Evolutionary conservation across 2,329 filamentous ascomycete genomes (phyloP).

Genomic region (Lecanicillium sp.): DNA sequence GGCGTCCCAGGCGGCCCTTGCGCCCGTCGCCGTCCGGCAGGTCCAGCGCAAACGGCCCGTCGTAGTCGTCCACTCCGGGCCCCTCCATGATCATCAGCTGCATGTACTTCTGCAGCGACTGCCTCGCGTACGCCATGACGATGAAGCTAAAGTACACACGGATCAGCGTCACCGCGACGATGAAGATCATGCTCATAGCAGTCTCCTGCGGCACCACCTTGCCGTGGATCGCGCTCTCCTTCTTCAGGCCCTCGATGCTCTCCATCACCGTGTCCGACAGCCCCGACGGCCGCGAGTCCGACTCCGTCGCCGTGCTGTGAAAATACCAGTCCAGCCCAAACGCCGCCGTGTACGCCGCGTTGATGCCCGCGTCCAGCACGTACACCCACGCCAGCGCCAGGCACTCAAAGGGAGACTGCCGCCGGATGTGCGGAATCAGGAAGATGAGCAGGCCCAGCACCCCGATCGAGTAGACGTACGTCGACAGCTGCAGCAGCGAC

Average conservation of each 20-base stretch:
- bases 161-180: conserved; percentile 66
- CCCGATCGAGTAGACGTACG: conserved; percentile 82
- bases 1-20: conserved; percentile 69
- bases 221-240: conserved; percentile 29
- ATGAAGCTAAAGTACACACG: conserved; percentile 80
- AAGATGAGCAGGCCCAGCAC: conserved; percentile 62
- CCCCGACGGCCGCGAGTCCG: conserved; percentile 14
- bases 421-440: conserved; percentile 74
- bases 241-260: conserved; percentile 28
- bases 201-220: conserved; percentile 48
- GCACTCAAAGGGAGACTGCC: conserved; percentile 71
- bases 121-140: conserved; percentile 75
- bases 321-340: conserved; percentile 87
- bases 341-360: conserved; percentile 71
- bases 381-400: conserved; percentile 82
- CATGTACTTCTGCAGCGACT: conserved; percentile 63
- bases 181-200: conserved; percentile 71
- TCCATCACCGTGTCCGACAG: conserved; percentile 23
- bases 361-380: conserved; percentile 73
- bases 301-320: conserved; percentile 48
- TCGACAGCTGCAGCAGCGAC: conserved; percentile 76
- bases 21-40: conserved; percentile 73
- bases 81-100: conserved; percentile 43
- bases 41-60: conserved; percentile 62
- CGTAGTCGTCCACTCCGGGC: conserved; percentile 40